Evolutionary conservation across 163 green algal genomes (phyloP), one percentile per base, ranked within the genome.

Genomic region (Volvox carteri): DNA sequence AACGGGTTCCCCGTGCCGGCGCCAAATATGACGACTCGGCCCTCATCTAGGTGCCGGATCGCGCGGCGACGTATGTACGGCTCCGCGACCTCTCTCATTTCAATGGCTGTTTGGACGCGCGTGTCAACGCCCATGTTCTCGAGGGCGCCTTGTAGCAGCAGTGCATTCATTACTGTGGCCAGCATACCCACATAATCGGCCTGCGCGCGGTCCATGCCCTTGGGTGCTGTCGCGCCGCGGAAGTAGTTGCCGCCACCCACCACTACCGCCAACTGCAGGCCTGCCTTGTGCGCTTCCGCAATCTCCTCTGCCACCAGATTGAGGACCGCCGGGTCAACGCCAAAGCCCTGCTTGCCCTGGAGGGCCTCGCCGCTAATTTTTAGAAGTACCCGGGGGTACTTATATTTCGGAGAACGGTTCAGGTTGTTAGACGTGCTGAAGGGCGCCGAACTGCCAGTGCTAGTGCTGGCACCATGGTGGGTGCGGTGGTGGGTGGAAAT

Each of bases 201-300:
- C 21, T 95, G 98, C 3, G 98, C 94, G 18, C 98, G 94, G 76
- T 99, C 98, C 78, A 99, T 90, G 48, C 89, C 89, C 75, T 95
- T 91, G 86, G 92, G 95, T 7, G 95, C 93, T 35, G 92, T 90
- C 0, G 95, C 95, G 25, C 98, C 98, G 18, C 98, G 94, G 90
- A 99, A 99, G 90, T 98, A 99, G 92, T 99, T 99, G 68, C 98
- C 98, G n/a, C 98, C 98, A 41, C 98, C 98, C 25, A 98, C 95
- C 5, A 98, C 96, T 5, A 98, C 93, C 1, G 95, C 97, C 1
- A 99, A 92, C 90, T 99, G 90, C 30, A 99, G 92, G 39, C 96
- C 96, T 21, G 93, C 78, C 4, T 80, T 50, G 21, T 87, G 75
- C 23, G 94, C 96, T 60, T 92, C 90, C 16, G 94, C 95, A 62